Evolutionary conservation across 345 rosid genomes (phyloP), one percentile per base, ranked within the genome.

Genomic region (Erucastrum elatum): DNA sequence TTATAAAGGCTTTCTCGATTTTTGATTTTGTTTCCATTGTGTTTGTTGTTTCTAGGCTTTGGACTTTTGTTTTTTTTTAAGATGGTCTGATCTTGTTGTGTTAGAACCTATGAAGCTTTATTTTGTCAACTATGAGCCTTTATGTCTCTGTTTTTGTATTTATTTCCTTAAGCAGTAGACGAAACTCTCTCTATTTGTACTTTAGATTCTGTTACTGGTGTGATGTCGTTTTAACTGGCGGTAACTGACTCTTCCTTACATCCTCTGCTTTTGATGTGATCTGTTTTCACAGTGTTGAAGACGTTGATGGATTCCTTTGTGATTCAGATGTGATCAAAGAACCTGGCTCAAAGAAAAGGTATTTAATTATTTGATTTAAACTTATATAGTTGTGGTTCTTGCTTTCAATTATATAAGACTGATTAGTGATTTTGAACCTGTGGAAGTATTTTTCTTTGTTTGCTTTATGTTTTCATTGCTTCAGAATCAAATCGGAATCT

Each of bases 311-410:
- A 34, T 82, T 89, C 61, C 78, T 86, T 71, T 94, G 90, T 77
- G 92, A 95, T 82, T 86, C 88, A 26, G 91, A 91, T 70, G 85
- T 79, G 63, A 82, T 75, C 35, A 95, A 90, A 87, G 97, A 90
- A 72, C 77, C 86, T 72, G 86, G 88, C 64, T 86, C 97, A 29
- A 92, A 80, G 85, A 94, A 94, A 83, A 92, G 96, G 98, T 94
- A 83, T 71, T 5, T 29, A 29, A 10, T 80, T 21, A 21, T 21
- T 21, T 70, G n/a, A n/a, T 60, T 21, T 58, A 30, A 8, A 17
- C 60, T 62, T 3, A 0, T 37, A 8, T 21, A 21, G 3, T 62
- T 67, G 2, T 65, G 26, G 8, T 41, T 72, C 69, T 62, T 61
- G 37, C 4, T 33, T 62, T 9, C 8, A 17, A 3, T 49, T 8